Evolutionary conservation across 768 basidiomycete genomes (phyloP).

Genomic region (Lactifluus piperatus): DNA sequence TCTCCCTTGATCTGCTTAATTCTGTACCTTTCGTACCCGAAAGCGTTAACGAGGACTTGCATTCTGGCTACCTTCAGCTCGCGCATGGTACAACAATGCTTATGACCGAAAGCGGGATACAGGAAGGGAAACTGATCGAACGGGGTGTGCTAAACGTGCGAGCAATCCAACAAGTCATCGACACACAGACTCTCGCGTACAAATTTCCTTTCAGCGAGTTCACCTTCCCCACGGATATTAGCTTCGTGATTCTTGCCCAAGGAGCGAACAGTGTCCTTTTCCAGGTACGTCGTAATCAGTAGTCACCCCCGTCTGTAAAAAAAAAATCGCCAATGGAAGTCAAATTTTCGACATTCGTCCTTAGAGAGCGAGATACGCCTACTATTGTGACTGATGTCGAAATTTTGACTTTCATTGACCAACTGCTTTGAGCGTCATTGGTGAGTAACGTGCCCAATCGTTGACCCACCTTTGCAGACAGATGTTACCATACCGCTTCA

Average conservation of each 20-base stretch:
- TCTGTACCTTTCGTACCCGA: slow-evolving; percentile 50
- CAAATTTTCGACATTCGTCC: too few species aligned
- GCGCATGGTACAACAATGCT: slow-evolving; percentile 51
- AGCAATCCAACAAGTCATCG: slow-evolving; percentile 55
- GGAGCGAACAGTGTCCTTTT: slow-evolving; percentile 69
- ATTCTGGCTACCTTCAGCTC: slow-evolving; percentile 67
- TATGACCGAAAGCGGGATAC: slow-evolving; percentile 56
- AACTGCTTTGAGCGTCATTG: not conserved
- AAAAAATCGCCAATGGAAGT: too few species aligned
- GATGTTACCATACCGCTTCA: slow-evolving; percentile 45
- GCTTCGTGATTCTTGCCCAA: slow-evolving; percentile 50
- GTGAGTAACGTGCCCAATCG: not conserved
- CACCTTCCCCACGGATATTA: slow-evolving; percentile 64
- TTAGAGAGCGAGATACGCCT: too few species aligned
- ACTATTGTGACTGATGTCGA: too few species aligned
- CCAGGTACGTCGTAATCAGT: too few species aligned
- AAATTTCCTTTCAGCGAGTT: slow-evolving; percentile 69
- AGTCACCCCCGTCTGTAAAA: too few species aligned
- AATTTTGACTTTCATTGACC: too few species aligned
- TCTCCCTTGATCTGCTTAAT: slow-evolving; percentile 59
- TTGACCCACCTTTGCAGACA: slow-evolving; percentile 36
- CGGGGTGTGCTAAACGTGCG: slow-evolving; percentile 56
- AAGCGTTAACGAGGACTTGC: slow-evolving; percentile 61
- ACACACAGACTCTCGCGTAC: slow-evolving; percentile 59
- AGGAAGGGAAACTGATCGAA: slow-evolving; percentile 58